Evolutionary conservation across 2,329 filamentous ascomycete species (phyloP), one percentile per base, ranked within the genome.

Genomic region (Phyllosticta capitalensis): DNA sequence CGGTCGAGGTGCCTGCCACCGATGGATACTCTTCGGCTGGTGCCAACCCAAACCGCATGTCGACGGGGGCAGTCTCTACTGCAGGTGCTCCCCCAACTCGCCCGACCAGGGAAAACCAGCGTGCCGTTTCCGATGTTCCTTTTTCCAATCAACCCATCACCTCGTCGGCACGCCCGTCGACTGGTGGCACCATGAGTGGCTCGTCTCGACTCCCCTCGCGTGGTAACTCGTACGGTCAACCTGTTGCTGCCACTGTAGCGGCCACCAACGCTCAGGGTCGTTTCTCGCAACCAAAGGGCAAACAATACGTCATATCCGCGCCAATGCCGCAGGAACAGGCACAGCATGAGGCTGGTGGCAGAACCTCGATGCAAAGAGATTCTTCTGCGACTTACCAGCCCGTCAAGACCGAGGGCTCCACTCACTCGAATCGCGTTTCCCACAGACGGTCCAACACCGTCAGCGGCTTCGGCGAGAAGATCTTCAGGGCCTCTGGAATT

Each of bases 201-300:
- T 71, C 76, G 58, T 73, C 75, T 69, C 71, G 84, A 63, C 81
- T 94, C 55, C 87, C 89, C 64, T 90, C 86, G 65, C 84, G 88
- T 64, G 81, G 88, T 49, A 80, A 79, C 71, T 87, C 89, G 61
- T 96, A 97, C 72, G 90, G 90, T 64, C 90, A 95, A 73, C 94
- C 92, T 54, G 86, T 86, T 52, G 90, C 90, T 59, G 92, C 94
- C 28, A 85, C 90, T 54, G 86, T 96, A 62, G 91, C 91, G 54
- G 87, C 88, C 65, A 94, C 91, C 56, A 96, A 94, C 72, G 91
- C 83, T 3, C 89, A 96, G 71, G 92, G 91, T 63, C 88, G 88
- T 63, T 90, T 97, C 67, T 89, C 94, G 64, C 92, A 96, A 75
- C 80, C 74, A 64, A 83, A 81, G 71, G 77, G 80, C 64, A 83